A percentile compares a stretch with the other conserved stretches of the same genome.
Conservation (phyloP, 176 grass and related monocot genomes). For the Miscanthus lutarioriparius region DNA sequence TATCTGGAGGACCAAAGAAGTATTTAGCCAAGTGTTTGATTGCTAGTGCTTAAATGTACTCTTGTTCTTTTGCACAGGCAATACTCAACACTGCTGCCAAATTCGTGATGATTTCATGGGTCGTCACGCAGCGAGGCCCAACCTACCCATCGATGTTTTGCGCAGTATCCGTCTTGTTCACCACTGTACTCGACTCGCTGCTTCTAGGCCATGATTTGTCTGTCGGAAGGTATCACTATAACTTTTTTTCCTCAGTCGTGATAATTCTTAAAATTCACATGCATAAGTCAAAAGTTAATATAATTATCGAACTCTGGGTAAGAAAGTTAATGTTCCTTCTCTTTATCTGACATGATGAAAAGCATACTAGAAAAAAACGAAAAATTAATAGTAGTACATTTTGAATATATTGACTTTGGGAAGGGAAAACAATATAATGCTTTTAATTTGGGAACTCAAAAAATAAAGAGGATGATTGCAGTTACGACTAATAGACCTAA, state of each 20-base stretch:
- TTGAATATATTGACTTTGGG: not conserved
- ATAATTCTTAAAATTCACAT: not conserved
- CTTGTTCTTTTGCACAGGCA: slow-evolving; percentile 1
- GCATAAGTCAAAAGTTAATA: too few species aligned
- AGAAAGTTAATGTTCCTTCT: not conserved
- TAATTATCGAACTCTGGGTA: not conserved
- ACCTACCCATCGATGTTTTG: slow-evolving; percentile 51
- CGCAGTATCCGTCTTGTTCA: slow-evolving; percentile 46
- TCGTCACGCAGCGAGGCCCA: slow-evolving; percentile 35
- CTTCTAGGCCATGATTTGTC: slow-evolving; percentile 45
- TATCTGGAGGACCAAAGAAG: not conserved
- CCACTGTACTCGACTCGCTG: slow-evolving; percentile 37
- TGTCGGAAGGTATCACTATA: slow-evolving; percentile 29
- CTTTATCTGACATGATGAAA: not conserved
- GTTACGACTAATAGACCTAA: not conserved
- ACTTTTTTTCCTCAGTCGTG: not conserved
- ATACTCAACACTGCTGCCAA: slow-evolving; percentile 48
- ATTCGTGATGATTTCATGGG: slow-evolving; percentile 59
- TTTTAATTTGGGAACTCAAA: not conserved
- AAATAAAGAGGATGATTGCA: not conserved
- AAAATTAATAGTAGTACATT: not conserved
- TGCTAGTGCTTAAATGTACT: not conserved
- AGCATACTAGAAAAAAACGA: not conserved
- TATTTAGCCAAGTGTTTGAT: not conserved
- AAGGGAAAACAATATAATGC: not conserved